Percentiles rank a stretch among this genome's conserved stretches.
Conservation (phyloP, 129 eudicot genomes). For the Logfia minima region DNA sequence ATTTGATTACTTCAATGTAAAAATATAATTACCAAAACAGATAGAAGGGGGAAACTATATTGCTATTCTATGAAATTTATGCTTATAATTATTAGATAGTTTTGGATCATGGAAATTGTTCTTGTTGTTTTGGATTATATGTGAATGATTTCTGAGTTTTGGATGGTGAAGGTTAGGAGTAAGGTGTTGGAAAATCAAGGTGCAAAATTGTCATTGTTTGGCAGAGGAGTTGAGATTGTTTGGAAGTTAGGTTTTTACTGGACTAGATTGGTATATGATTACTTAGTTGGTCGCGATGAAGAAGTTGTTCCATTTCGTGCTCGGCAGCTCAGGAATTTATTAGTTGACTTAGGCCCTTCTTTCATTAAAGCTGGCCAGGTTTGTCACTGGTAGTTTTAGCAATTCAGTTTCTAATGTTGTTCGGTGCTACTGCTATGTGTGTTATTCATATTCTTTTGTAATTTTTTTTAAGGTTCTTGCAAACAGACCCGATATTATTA, state of each 20-base stretch:
- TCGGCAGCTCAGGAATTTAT: slow-evolving; percentile 80
- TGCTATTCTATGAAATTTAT: background rate
- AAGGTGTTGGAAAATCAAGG: slow-evolving; percentile 95
- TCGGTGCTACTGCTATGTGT: background rate
- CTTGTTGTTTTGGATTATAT: background rate
- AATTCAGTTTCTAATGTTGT: background rate
- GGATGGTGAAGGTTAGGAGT: slow-evolving; percentile 69
- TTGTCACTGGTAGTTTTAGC: slow-evolving; percentile 6
- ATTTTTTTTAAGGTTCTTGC: slow-evolving; percentile 76
- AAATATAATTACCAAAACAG: background rate
- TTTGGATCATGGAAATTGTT: slow-evolving; percentile 19
- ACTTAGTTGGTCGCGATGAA: slow-evolving; percentile 86
- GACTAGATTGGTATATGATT: slow-evolving; percentile 82
- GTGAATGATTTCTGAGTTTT: slow-evolving; percentile 16
- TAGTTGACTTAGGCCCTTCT: slow-evolving; percentile 92
- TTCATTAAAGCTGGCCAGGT: slow-evolving; percentile 99
- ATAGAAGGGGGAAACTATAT: background rate
- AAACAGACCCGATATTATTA: slow-evolving; percentile 92
- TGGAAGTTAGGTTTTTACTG: slow-evolving; percentile 95
- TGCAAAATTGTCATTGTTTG: slow-evolving; percentile 68
- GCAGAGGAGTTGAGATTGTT: slow-evolving; percentile 90
- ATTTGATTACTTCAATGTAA: background rate
- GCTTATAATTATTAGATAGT: background rate
- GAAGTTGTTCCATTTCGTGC: slow-evolving; percentile 99
- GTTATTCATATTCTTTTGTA: background rate